Percentiles rank a stretch among this genome's conserved stretches.
phyloP scores from a whole-genome alignment of 495 filamentous ascomycete genomes.

The Apodospora peruviana region DNA sequence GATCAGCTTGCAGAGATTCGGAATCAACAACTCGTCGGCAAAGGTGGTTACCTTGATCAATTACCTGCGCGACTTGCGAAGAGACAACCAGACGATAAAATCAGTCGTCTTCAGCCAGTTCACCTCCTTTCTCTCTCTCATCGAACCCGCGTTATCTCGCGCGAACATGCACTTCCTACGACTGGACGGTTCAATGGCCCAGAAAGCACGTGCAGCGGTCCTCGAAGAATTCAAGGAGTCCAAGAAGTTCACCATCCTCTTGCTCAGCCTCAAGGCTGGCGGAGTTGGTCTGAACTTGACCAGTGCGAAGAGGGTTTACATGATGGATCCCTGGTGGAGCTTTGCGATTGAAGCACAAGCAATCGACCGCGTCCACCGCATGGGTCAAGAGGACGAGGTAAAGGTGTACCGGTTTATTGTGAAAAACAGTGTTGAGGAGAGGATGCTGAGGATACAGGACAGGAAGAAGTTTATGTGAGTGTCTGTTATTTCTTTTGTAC shows the following conservation, averaged over 20 bases:
- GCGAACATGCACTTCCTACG: conserved; percentile 74
- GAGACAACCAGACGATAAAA: conserved; percentile 61
- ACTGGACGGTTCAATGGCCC: conserved; percentile 84
- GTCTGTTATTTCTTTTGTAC: too few species aligned
- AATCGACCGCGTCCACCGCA: conserved; percentile 97
- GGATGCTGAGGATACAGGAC: conserved; percentile 92
- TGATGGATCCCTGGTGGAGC: conserved; percentile 99
- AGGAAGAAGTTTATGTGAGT: conserved; percentile 91
- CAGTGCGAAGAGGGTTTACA: conserved; percentile 78
- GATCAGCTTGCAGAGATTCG: conserved; percentile 76
- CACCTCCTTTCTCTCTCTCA: conserved; percentile 89
- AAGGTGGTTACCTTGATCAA: conserved; percentile 78
- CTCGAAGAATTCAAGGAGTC: conserved; percentile 61
- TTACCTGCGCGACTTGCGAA: conserved; percentile 62
- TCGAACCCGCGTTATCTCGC: conserved; percentile 66
- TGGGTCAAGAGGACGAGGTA: conserved; percentile 89
- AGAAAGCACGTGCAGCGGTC: conserved; percentile 74
- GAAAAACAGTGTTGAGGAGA: conserved; percentile 84
- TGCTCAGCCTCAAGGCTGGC: conserved; percentile 83
- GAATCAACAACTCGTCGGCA: conserved; percentile 67
- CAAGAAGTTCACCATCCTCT: conserved; percentile 53
- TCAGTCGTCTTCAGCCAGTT: conserved; percentile 95
- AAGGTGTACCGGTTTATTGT: conserved; percentile 82
- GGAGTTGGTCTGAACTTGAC: conserved; percentile 94
- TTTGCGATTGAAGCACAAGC: conserved; percentile 96